Evolutionary conservation across 495 filamentous ascomycete genomes (phyloP), one percentile per base, ranked within the genome.

Genomic region (Cercophora newfieldiana): DNA sequence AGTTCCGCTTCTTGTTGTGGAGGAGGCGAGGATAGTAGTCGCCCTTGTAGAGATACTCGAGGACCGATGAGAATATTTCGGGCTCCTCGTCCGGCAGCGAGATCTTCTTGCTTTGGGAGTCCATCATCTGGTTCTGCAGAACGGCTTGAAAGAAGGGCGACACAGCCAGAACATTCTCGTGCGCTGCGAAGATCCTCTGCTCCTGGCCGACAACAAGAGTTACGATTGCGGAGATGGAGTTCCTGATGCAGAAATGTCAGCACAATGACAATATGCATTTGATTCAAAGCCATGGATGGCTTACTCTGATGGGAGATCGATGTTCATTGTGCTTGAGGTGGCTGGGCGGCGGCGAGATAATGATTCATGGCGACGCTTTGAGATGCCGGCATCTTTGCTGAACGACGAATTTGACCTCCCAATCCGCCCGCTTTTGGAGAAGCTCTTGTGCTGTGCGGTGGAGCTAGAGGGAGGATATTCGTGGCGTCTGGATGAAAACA

Each of bases 21-120:
- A 89, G 68, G 22, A 94, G 78, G 19, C 89, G 86, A 0, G 91
- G 93, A 64, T 89, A 94, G 78, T 97, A 97, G 75, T 97, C 93
- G 68, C 91, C 93, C 78, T 83, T 94, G 85, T 97, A 97, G 65
- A 97, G 88, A 71, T 90, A 97, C 74, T 97, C 93, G 57, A 97
- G 87, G 19, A 97, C 82, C 21, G 90, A 92, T 28, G 93, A 95
- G 82, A 97, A 91, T 71, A 95, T 88, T 74, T 96, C 92, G 18
- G 94, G 91, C 70, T 92, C 86, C 77, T 97, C 93, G 62, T 93
- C 86, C 4, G 94, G 91, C 26, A 97, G 87, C 59, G 88, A 80
- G 69, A 96, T 87, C 66, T 87, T 86, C 77, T 91, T 92, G 70
- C 82, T 82, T 68, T 83, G 75, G 4, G 86, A 72, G 65, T 88